These are phyloP conservation scores for Collybia mongolica DNA, from an alignment of 768 basidiomycete species.

Conservation along the genomic window DNA sequence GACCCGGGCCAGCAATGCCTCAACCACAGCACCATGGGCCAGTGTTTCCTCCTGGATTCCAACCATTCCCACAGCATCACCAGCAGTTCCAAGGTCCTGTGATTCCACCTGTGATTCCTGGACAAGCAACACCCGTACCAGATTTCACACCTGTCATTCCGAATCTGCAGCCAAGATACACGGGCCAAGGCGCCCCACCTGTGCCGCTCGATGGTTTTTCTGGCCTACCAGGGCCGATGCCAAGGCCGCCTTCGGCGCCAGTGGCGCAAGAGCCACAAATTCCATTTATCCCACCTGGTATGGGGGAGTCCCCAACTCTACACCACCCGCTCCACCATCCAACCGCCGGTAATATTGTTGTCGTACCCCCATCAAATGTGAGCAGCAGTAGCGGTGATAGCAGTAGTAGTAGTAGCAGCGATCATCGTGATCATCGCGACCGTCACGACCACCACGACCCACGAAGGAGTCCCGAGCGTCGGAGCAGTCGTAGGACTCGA, in stretches of 20 bases:
- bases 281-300: slow-evolving; percentile 23
- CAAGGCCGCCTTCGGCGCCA: slow-evolving; percentile 10
- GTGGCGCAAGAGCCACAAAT: not conserved
- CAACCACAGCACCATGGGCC: not conserved
- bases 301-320: slow-evolving; percentile 1
- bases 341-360: slow-evolving; percentile 5
- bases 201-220: slow-evolving; percentile 14
- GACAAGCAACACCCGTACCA: slow-evolving; percentile 1
- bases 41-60: slow-evolving; percentile 4
- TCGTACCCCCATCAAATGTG: slow-evolving; percentile 3
- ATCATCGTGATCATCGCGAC: slow-evolving; percentile 1
- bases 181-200: slow-evolving; percentile 9
- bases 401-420: not conserved
- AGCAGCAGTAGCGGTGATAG: not conserved
- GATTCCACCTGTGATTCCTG: slow-evolving; percentile 12
- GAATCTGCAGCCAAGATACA: not conserved
- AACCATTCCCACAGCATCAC: slow-evolving; percentile 9
- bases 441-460: not conserved
- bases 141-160: slow-evolving; percentile 13
- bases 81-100: slow-evolving; percentile 5
- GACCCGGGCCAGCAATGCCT: slow-evolving; percentile 3
- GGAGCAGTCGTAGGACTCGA: slow-evolving; percentile 9
- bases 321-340: slow-evolving; percentile 8
- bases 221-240: slow-evolving; percentile 15
- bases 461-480: too few species aligned